phyloP scores from a whole-genome alignment of 805 yeast genomes.

The Tetrapisispora pingtungensis region DNA sequence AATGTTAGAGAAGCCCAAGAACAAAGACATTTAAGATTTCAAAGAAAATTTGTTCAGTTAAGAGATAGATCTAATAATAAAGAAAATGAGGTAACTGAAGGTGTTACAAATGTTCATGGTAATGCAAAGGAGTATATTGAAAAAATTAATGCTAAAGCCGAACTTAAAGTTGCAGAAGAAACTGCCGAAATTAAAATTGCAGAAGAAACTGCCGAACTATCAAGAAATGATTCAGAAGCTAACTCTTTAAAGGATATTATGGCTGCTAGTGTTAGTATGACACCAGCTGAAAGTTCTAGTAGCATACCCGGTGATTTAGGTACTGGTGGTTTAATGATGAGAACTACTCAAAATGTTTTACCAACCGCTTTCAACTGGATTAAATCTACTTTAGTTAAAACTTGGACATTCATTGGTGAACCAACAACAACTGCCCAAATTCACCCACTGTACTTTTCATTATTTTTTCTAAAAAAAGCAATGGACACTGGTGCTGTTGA shows the following conservation, averaged over 20 bases:
- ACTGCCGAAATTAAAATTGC: background rate
- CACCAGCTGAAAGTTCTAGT: background rate
- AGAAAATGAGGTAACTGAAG: background rate
- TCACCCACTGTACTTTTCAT: constrained; percentile 89
- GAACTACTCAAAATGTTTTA: constrained; percentile 16
- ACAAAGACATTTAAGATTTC: constrained; percentile 2
- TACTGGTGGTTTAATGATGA: constrained; percentile 5
- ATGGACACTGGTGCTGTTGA: constrained; percentile 78
- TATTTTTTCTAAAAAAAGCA: constrained; percentile 67
- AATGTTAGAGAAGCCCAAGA: constrained; percentile 4
- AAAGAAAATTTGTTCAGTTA: background rate
- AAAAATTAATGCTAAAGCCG: background rate
- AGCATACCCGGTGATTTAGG: constrained; percentile 1
- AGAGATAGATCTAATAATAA: background rate
- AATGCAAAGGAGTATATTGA: background rate
- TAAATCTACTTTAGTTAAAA: constrained; percentile 47
- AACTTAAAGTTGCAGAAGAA: background rate
- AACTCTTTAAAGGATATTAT: background rate
- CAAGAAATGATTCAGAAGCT: background rate
- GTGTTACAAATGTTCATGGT: constrained; percentile 1
- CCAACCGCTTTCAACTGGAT: constrained; percentile 77
- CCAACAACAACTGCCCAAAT: constrained; percentile 90
- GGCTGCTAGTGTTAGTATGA: background rate
- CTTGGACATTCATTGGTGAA: constrained; percentile 76
- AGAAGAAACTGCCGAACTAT: background rate